Conservation (phyloP, 805 yeast genomes). For the Candida nanaspora region DNA sequence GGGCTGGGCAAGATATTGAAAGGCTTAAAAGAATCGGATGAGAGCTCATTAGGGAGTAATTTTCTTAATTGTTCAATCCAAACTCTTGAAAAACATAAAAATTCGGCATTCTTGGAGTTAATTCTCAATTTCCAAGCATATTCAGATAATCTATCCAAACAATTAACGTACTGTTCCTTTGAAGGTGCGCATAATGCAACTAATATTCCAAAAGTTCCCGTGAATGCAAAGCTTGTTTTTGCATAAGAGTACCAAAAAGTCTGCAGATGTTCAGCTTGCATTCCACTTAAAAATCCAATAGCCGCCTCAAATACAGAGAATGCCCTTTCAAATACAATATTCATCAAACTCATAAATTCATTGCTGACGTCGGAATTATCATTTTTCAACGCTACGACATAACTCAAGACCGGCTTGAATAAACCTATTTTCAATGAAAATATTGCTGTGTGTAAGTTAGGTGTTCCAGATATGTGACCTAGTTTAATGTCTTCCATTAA, state of each 20-base stretch:
- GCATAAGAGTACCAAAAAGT: slow-evolving; percentile 14
- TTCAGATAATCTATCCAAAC: slow-evolving; percentile 10
- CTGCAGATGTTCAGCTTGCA: slow-evolving; percentile 13
- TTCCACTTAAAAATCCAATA: slow-evolving; percentile 8
- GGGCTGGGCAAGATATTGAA: background rate
- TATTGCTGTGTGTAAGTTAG: slow-evolving; percentile 8
- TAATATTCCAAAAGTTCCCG: slow-evolving; percentile 8
- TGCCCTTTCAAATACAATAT: slow-evolving; percentile 7
- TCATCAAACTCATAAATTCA: slow-evolving; percentile 6
- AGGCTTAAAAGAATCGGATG: background rate
- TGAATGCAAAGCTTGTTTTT: slow-evolving; percentile 5
- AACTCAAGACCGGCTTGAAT: slow-evolving; percentile 9
- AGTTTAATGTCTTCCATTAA: slow-evolving; percentile 8
- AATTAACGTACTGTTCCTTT: slow-evolving; percentile 2
- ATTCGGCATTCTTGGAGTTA: slow-evolving; percentile 13
- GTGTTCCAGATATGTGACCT: slow-evolving; percentile 11
- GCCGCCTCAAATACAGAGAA: slow-evolving; percentile 7
- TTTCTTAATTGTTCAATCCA: slow-evolving; percentile 11
- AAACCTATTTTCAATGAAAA: slow-evolving; percentile 6
- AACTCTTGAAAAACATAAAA: slow-evolving; percentile 8
- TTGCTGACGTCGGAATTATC: slow-evolving; percentile 1
- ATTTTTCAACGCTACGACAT: slow-evolving; percentile 4
- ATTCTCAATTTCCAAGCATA: slow-evolving; percentile 11
- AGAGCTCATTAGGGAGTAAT: background rate
- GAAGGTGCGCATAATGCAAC: slow-evolving; percentile 4